These are phyloP conservation scores for Citrus inodora DNA, from an alignment of 345 rosid genomes.

Conservation along the genomic window DNA sequence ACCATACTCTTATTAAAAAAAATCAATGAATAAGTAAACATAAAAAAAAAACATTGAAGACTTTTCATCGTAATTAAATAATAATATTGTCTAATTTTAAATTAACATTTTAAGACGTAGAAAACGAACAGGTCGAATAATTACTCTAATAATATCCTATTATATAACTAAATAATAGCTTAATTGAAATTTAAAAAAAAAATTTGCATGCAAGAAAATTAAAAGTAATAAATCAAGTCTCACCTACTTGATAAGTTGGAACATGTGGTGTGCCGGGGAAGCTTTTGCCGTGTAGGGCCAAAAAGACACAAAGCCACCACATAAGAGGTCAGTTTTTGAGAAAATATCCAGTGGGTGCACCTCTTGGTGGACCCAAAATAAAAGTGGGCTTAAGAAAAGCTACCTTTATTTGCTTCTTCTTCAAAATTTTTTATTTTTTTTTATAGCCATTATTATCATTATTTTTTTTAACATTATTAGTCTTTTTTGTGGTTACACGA, in stretches of 20 bases:
- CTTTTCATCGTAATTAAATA: too few species aligned
- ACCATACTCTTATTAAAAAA: too few species aligned
- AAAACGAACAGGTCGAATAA: too few species aligned
- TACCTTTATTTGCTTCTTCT: background rate
- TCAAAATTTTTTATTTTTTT: background rate
- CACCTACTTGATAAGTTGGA: conserved; percentile 26
- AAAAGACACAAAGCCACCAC: conserved; percentile 27
- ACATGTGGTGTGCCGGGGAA: conserved; percentile 44
- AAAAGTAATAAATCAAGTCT: conserved; percentile 14
- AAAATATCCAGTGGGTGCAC: conserved; percentile 7
- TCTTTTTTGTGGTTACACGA: conserved; percentile 12
- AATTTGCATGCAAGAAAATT: background rate
- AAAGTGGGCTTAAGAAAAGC: background rate
- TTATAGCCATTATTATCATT: background rate
- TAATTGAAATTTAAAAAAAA: background rate
- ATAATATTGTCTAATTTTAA: too few species aligned
- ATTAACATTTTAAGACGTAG: too few species aligned
- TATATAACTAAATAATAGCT: background rate
- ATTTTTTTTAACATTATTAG: background rate
- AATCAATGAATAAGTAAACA: too few species aligned
- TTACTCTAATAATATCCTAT: too few species aligned
- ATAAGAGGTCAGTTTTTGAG: background rate
- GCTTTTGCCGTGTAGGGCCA: conserved; percentile 44
- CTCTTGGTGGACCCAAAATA: conserved; percentile 5
- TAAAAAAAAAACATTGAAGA: too few species aligned